These are phyloP conservation scores for Mycena galericulata DNA, from an alignment of 768 basidiomycete species.

Conservation along the genomic window DNA sequence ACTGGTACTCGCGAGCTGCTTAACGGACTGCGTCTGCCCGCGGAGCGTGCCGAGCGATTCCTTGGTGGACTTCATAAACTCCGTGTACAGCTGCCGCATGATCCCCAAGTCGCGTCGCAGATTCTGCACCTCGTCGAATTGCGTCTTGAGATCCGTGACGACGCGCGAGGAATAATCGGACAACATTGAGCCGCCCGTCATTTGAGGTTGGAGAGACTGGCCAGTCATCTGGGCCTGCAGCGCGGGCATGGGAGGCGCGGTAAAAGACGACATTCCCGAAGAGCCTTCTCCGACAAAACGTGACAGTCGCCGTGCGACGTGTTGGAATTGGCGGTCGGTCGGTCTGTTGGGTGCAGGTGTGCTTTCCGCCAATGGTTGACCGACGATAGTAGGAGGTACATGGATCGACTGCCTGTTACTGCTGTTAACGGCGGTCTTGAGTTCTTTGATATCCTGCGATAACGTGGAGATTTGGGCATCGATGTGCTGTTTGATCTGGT, in stretches of 20 bases:
- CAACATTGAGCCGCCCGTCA: conserved; percentile 79
- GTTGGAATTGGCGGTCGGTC: conserved; percentile 79
- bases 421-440: conserved; percentile 72
- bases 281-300: conserved; percentile 68
- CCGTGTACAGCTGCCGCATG: conserved; percentile 94
- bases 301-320: conserved; percentile 79
- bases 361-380: conserved; percentile 71
- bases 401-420: conserved; percentile 65
- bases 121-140: conserved; percentile 96
- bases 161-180: conserved; percentile 82
- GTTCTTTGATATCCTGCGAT: conserved; percentile 91
- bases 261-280: conserved; percentile 39
- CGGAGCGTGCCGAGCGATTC: conserved; percentile 83
- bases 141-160: conserved; percentile 86
- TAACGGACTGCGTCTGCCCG: conserved; percentile 87
- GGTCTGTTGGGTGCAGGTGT: conserved; percentile 77
- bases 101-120: conserved; percentile 92
- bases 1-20: conserved; percentile 83
- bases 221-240: conserved; percentile 76
- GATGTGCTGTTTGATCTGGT: conserved; percentile 99
- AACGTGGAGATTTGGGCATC: conserved; percentile 89
- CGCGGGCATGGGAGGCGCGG: conserved; percentile 45
- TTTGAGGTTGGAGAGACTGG: conserved; percentile 74
- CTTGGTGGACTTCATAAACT: conserved; percentile 94
- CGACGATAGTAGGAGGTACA: conserved; percentile 58